Percentiles rank a stretch among this genome's conserved stretches.
Conservation (phyloP, 495 filamentous ascomycete species). For the Friedmanniomyces endolithicus region DNA sequence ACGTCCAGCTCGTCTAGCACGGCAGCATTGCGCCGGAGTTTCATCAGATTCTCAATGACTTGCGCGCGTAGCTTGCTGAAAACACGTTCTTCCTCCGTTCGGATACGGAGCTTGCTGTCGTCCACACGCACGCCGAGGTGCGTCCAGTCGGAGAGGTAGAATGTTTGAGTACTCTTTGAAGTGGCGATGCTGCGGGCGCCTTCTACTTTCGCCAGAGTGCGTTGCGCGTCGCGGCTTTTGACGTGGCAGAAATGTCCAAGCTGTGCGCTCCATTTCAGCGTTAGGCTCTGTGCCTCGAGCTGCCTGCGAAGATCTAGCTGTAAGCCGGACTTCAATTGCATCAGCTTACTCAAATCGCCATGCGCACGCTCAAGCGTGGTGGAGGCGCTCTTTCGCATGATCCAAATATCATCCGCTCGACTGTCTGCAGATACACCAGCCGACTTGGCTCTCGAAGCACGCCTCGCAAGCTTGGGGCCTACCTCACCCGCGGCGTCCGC, state of each 20-base stretch:
- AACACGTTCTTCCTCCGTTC: conserved; percentile 64
- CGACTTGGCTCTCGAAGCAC: conserved; percentile 2
- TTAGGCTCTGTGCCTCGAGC: conserved; percentile 39
- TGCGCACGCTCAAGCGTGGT: conserved; percentile 53
- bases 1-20: conserved; percentile 91
- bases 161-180: conserved; percentile 72
- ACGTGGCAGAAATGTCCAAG: conserved; percentile 84
- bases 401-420: conserved; percentile 55
- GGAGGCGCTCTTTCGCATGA: conserved; percentile 71
- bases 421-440: conserved; percentile 18
- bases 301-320: conserved; percentile 45
- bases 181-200: conserved; percentile 54
- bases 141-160: conserved; percentile 77
- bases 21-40: conserved; percentile 71
- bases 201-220: conserved; percentile 33
- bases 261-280: conserved; percentile 69
- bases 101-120: conserved; percentile 58
- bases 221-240: conserved; percentile 61
- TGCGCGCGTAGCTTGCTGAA: conserved; percentile 56
- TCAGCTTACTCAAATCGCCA: conserved; percentile 43
- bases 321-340: conserved; percentile 45
- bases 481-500: conserved; percentile 36
- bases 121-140: conserved; percentile 62
- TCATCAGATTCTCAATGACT: conserved; percentile 66
- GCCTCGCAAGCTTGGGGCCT: background rate